Evolutionary conservation across 257 asterid species (phyloP), one percentile per base, ranked within the genome.

Genomic region (Oldenlandia corymbosa): DNA sequence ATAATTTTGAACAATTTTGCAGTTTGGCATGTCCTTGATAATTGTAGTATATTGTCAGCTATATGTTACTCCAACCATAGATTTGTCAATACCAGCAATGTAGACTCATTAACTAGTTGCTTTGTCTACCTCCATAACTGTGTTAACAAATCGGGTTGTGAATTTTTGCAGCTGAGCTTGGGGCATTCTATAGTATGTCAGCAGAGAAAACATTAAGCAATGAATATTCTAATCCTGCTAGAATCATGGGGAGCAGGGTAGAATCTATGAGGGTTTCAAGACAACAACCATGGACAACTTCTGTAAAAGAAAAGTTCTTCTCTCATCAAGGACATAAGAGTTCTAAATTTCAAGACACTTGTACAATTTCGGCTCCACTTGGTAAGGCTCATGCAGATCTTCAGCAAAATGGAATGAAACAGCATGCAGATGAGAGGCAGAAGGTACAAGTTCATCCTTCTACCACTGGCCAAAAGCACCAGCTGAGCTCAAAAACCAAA

Each of bases 301-400:
- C 57, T 68, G 74, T 41, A 34, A 68, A 69, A 67, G 85, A 66
- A 55, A 82, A 66, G 75, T 45, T 62, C 30, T 67, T 66, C 43
- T 23, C 71, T 27, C 55, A 80, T 55, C 67, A 48, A 72, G 49
- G 60, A 37, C 79, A 31, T n/a, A 57, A 56, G 36, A 67, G 60
- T 53, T 58, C 71, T 36, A 73, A 58, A 60, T 50, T 50, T 62
- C 78, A 66, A 64, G 81, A 65, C 32, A 83, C 64, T 66, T 27
- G 58, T 45, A 71, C 66, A 70, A 60, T 57, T 18, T 69, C 66
- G 32, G 72, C 62, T 71, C 78, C 85, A 42, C 77, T 76, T 69
- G 80, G 77, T 76, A 83, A 68, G 67, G 75, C 80, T 4, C 76
- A 68, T 62, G 23, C 68, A 51, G 84, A 71, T 62, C 71, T 27